Conservation (phyloP, 2,329 filamentous ascomycete species). For the Drechslera avenae region DNA sequence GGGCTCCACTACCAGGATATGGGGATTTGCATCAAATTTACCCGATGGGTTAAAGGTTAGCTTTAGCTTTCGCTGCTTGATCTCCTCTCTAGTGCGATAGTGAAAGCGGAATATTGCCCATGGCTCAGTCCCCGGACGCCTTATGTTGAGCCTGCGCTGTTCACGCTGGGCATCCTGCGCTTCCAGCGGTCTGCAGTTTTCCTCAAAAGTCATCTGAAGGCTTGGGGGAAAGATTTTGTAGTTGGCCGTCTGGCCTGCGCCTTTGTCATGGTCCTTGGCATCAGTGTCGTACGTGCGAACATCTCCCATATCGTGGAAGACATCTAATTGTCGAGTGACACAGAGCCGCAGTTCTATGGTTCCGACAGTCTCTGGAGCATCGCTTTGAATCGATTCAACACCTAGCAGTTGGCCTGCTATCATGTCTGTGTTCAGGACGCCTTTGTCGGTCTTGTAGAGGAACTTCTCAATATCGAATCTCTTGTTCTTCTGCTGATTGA, state of each 20-base stretch:
- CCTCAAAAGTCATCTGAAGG: slow-evolving; percentile 29
- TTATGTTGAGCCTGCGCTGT: slow-evolving; percentile 17
- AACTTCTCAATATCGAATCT: slow-evolving; percentile 29
- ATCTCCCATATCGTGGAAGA: slow-evolving; percentile 17
- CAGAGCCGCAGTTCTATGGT: slow-evolving; percentile 42
- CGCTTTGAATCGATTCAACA: slow-evolving; percentile 4
- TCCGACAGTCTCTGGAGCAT: slow-evolving; percentile 29
- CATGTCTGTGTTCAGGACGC: slow-evolving; percentile 84
- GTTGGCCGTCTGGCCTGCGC: not conserved
- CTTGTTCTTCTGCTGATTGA: slow-evolving; percentile 25
- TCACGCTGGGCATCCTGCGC: not conserved
- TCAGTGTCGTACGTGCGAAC: slow-evolving; percentile 19
- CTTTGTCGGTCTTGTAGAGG: slow-evolving; percentile 20
- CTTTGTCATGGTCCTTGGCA: not conserved
- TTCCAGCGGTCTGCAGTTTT: slow-evolving; percentile 20
- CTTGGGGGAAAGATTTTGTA: slow-evolving; percentile 29
- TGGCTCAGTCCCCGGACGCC: slow-evolving; percentile 42
- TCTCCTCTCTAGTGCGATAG: slow-evolving; percentile 43
- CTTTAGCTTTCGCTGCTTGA: slow-evolving; percentile 12
- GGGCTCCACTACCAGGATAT: slow-evolving; percentile 21
- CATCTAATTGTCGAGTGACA: slow-evolving; percentile 27
- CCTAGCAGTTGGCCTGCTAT: slow-evolving; percentile 84
- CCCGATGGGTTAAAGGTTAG: slow-evolving; percentile 12
- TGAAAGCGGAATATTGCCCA: slow-evolving; percentile 52
- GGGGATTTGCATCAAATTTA: slow-evolving; percentile 13